phyloP scores from a whole-genome alignment of 2,329 filamentous ascomycete genomes.

The Phoma sp. region DNA sequence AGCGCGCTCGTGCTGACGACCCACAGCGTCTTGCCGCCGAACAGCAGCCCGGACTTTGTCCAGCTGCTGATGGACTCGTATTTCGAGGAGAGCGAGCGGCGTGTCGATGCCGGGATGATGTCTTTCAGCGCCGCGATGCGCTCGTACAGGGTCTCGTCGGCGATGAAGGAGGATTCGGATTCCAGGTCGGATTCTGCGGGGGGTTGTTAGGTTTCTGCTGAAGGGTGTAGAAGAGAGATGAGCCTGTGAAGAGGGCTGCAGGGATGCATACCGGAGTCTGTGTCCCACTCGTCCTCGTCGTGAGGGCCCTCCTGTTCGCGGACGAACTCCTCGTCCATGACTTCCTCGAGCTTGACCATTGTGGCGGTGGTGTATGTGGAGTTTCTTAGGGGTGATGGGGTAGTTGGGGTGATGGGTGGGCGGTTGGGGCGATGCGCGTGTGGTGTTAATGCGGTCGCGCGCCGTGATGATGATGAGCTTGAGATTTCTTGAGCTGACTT shows the following conservation, averaged over 20 bases:
- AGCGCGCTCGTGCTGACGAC: slow-evolving; percentile 88
- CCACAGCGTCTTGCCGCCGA: slow-evolving; percentile 88
- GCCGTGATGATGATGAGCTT: slow-evolving; percentile 15
- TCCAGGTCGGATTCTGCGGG: slow-evolving; percentile 16
- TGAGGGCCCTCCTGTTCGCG: slow-evolving; percentile 69
- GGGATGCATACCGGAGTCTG: slow-evolving; percentile 77
- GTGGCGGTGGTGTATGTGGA: slow-evolving; percentile 44
- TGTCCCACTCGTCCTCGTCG: slow-evolving; percentile 87
- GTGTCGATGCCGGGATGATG: slow-evolving; percentile 80
- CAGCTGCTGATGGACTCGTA: slow-evolving; percentile 61
- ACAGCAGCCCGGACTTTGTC: slow-evolving; percentile 66
- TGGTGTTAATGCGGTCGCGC: slow-evolving; percentile 1
- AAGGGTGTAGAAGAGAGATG: background rate
- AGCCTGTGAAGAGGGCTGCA: background rate
- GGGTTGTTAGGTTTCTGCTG: background rate
- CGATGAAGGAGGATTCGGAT: slow-evolving; percentile 10
- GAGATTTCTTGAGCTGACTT: slow-evolving; percentile 13
- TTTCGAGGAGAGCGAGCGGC: slow-evolving; percentile 57
- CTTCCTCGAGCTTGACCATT: slow-evolving; percentile 97
- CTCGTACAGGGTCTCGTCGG: slow-evolving; percentile 60
- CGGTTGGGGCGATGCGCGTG: slow-evolving; percentile 5
- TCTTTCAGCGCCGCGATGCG: slow-evolving; percentile 75
- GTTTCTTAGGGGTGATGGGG: background rate
- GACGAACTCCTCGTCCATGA: slow-evolving; percentile 94
- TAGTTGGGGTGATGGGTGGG: background rate